These are phyloP conservation scores for Amorphotheca resinae DNA, from an alignment of 495 filamentous ascomycete genomes.

Conservation along the genomic window DNA sequence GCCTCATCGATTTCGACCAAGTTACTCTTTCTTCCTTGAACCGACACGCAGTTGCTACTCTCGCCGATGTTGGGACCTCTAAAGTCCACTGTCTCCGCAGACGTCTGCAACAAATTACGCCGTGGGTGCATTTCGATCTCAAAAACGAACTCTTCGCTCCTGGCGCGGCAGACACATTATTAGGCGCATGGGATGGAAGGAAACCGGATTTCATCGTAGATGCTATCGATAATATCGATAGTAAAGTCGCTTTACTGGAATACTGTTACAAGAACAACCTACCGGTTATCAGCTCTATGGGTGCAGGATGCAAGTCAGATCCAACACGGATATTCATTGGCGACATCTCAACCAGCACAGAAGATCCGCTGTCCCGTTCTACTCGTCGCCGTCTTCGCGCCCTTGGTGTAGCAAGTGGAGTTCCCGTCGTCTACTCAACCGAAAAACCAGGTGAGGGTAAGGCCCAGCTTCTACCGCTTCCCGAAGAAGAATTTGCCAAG, in stretches of 20 bases:
- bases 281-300: constrained; percentile 88
- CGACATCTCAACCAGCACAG: constrained; percentile 79
- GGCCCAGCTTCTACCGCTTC: constrained; percentile 71
- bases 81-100: constrained; percentile 78
- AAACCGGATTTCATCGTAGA: constrained; percentile 83
- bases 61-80: constrained; percentile 87
- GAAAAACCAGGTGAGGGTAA: constrained; percentile 89
- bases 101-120: constrained; percentile 69
- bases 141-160: constrained; percentile 73
- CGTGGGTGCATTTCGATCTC: constrained; percentile 86
- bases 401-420: constrained; percentile 70
- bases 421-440: constrained; percentile 85
- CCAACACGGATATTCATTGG: constrained; percentile 85
- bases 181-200: constrained; percentile 32
- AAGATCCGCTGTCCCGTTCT: constrained; percentile 78
- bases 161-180: constrained; percentile 45
- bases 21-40: constrained; percentile 89
- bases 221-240: constrained; percentile 96
- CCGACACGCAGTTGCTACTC: constrained; percentile 83
- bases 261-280: constrained; percentile 70
- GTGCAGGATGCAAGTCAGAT: constrained; percentile 93
- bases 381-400: constrained; percentile 69
- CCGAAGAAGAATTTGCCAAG: constrained; percentile 79
- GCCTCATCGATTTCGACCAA: constrained; percentile 96
- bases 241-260: constrained; percentile 81